These are phyloP conservation scores for Flaveria bidentis DNA, from an alignment of 129 eudicot species.

Conservation along the genomic window DNA sequence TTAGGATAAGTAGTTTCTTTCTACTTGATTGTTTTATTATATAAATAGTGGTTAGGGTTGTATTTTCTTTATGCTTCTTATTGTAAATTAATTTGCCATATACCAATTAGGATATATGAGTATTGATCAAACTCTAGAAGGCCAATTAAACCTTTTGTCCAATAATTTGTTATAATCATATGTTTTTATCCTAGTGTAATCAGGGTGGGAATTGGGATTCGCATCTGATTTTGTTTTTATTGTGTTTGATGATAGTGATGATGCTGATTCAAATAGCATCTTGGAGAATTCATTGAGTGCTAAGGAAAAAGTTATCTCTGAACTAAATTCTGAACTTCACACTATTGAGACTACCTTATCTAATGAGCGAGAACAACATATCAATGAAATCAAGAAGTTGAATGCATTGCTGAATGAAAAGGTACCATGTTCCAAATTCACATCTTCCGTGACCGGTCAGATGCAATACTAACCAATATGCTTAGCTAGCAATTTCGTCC, in stretches of 20 bases:
- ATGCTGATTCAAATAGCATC: constrained; percentile 63
- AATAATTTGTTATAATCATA: neutral
- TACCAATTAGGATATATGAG: neutral
- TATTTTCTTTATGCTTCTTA: neutral
- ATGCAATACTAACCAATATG: neutral
- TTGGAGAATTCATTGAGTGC: constrained; percentile 89
- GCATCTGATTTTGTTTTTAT: constrained; percentile 12
- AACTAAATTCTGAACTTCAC: constrained; percentile 86
- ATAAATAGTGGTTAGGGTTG: neutral
- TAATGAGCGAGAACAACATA: constrained; percentile 72
- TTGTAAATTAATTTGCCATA: neutral
- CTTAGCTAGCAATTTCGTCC: neutral
- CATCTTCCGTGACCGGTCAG: neutral
- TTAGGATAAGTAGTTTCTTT: neutral
- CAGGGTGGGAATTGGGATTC: constrained; percentile 4
- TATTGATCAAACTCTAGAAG: neutral
- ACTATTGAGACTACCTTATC: constrained; percentile 74
- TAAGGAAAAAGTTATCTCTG: constrained; percentile 95
- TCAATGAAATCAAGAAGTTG: constrained; percentile 85
- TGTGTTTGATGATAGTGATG: constrained; percentile 56
- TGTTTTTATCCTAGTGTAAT: constrained; percentile 2
- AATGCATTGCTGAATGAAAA: constrained; percentile 79
- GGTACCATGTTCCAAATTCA: constrained; percentile 39
- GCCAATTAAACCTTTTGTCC: neutral
- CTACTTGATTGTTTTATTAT: neutral